A percentile compares a stretch with the other conserved stretches of the same genome.
These are phyloP conservation scores for Anethum foeniculum DNA, from an alignment of 140 eudicot species.

Conservation along the genomic window DNA sequence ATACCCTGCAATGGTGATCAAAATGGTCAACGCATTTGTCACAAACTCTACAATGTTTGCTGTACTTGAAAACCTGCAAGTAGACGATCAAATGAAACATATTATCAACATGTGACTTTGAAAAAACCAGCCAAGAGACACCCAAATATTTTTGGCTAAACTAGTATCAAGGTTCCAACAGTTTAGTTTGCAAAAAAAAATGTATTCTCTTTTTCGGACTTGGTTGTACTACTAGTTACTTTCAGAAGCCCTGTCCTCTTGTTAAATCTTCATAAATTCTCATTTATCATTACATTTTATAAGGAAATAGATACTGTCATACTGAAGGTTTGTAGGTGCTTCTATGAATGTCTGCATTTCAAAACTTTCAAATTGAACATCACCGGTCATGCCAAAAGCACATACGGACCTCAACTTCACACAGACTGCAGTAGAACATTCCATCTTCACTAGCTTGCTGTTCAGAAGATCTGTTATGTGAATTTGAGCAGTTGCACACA, in stretches of 20 bases:
- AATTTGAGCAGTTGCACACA: conserved; percentile 39
- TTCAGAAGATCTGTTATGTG: conserved; percentile 56
- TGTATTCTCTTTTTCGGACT: background rate
- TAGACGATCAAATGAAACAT: background rate
- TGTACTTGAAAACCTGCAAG: conserved; percentile 89
- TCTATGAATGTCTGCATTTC: background rate
- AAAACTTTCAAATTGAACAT: background rate
- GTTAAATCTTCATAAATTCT: background rate
- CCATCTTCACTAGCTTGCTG: conserved; percentile 87
- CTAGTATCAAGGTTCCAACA: background rate
- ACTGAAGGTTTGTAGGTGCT: background rate
- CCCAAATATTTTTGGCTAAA: background rate
- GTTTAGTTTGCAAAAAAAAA: background rate
- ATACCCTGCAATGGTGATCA: conserved; percentile 99
- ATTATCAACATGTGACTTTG: background rate
- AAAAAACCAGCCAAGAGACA: background rate
- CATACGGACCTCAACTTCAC: conserved; percentile 88
- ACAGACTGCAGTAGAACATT: conserved; percentile 93
- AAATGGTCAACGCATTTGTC: conserved; percentile 94
- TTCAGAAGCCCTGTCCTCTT: background rate
- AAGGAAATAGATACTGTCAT: background rate
- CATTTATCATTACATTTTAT: background rate
- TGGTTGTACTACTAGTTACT: background rate
- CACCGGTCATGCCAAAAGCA: background rate
- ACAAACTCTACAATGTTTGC: conserved; percentile 98